Base-by-base conservation (phyloP, 768 basidiomycete genomes). In the Collybiopsis confluens region DNA sequence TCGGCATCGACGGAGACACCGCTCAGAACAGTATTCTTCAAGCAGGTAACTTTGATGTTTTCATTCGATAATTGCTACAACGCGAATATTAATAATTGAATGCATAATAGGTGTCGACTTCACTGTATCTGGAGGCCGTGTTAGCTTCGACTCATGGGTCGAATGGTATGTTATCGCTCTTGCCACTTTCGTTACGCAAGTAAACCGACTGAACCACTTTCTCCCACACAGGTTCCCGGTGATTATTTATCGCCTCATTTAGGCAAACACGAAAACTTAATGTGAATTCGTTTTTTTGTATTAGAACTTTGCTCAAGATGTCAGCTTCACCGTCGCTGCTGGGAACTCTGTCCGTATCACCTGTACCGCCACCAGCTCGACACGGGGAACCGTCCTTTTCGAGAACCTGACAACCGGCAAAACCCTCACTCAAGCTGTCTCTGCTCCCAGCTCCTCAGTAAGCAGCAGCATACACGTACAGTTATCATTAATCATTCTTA, bases 1-100 rank as follows among this genome's bases (percentile, higher is more conserved):
- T 54, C 30, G 54, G 54, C 7, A 54, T 54, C 21, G 54, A 54
- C 26, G 54, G 54, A 16, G 54, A 47, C 23, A 54, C 54, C 13
- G 27, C 28, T 16, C 18, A 16, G 16, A 46, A 45, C 33, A 21
- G 43, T n/a, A 54, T 54, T 26, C 37, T 54, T 26, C 54, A 54
- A 30, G 20, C 54, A 33, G 30, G 30, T 33, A 33, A 33, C 13
- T 33, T 33, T 33, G 30, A n/a, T n/a, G n/a, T n/a, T n/a, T n/a
- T n/a, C n/a, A n/a, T n/a, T n/a, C n/a, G n/a, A n/a, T n/a, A n/a
- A n/a, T n/a, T n/a, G n/a, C n/a, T n/a, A n/a, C n/a, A n/a, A n/a
- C n/a, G n/a, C n/a, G n/a, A n/a, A n/a, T n/a, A n/a, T n/a, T n/a
- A n/a, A n/a, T n/a, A n/a, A n/a, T n/a, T n/a, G n/a, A n/a, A n/a